Conservation (phyloP, 2,329 filamentous ascomycete species). For the Nemania sp. region DNA sequence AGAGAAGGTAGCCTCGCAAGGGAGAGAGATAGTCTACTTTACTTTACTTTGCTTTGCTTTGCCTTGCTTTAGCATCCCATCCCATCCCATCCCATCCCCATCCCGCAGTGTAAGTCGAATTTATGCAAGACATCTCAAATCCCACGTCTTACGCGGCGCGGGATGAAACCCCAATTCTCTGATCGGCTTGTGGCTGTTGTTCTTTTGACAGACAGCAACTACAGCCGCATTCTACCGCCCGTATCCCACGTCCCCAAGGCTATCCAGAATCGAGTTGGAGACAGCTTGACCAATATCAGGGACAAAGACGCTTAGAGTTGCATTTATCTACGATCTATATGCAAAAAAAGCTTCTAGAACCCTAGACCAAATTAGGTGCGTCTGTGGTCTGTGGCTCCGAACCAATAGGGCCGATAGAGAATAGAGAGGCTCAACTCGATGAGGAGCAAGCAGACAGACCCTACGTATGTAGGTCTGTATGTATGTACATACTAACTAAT, state of each 20-base stretch:
- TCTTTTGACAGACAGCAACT: not conserved
- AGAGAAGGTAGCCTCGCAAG: conserved; percentile 6
- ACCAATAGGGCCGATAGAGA: conserved; percentile 35
- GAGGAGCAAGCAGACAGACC: too few species aligned
- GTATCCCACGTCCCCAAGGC: conserved; percentile 7
- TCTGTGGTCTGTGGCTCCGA: not conserved
- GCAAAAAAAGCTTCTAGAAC: conserved; percentile 38
- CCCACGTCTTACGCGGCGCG: conserved; percentile 21
- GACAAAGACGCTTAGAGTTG: conserved; percentile 29
- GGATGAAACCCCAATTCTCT: conserved; percentile 28
- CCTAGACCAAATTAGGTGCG: conserved; percentile 5
- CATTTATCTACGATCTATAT: conserved; percentile 24
- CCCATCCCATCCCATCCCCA: too few species aligned
- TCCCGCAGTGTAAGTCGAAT: conserved; percentile 10
- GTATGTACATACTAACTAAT: too few species aligned
- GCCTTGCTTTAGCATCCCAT: conserved; percentile 24
- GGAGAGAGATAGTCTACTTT: too few species aligned
- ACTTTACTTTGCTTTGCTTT: too few species aligned
- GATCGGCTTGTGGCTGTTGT: conserved; percentile 1
- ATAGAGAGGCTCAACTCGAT: conserved; percentile 35
- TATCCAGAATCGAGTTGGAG: conserved; percentile 23
- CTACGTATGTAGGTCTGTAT: too few species aligned
- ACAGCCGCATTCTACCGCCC: conserved; percentile 9
- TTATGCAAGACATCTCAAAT: conserved; percentile 34
- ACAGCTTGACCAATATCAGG: conserved; percentile 23